Evolutionary conservation across 257 asterid species (phyloP), one percentile per base, ranked within the genome.

Genomic region (Handroanthus guayacan): DNA sequence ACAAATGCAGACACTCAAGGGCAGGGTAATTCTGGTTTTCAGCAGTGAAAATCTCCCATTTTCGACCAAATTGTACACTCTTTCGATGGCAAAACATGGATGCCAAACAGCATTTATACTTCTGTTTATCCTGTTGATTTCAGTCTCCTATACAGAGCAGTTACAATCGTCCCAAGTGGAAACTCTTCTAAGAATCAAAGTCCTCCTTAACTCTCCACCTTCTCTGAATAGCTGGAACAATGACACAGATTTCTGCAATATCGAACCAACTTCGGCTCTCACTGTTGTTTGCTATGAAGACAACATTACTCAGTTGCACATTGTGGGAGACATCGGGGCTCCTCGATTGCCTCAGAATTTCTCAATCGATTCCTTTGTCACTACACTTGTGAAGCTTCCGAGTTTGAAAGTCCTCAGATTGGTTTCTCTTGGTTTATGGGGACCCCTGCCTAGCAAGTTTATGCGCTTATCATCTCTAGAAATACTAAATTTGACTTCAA

Each of bases 381-480:
- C 87, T 7, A 70, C 89, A 5, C 89, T 94, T 9, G 81, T 75
- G 64, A 84, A 61, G 76, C 88, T 94, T 69, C 88, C 89, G 0
- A 79, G 81, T 75, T 75, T 94, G 82, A 90, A 89, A 82, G 99
- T 94, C 84, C 96, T 94, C 66, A 86, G 79, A 50, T 79, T 92
- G 82, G 93, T 89, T 71, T 94, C 95, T 79, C 85, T 92, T 58
- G 99, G 99, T 48, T 79, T 94, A 71, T 90, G 95, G 95, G 97
- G 99, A 7, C 83, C 79, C 2, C 76, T 94, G 16, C 92, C 97
- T 12, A 76, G 72, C 34, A 79, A 85, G 34, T 65, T 89, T 47
- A 68, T 81, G n/a, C 88, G 81, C 31, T 64, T 92, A 60, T 86
- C 89, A 8, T 86, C 93, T 4, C 77, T 92, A 10, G 99, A 94